Conservation (phyloP, 2,329 filamentous ascomycete species). For the Trichoderma sp. region DNA sequence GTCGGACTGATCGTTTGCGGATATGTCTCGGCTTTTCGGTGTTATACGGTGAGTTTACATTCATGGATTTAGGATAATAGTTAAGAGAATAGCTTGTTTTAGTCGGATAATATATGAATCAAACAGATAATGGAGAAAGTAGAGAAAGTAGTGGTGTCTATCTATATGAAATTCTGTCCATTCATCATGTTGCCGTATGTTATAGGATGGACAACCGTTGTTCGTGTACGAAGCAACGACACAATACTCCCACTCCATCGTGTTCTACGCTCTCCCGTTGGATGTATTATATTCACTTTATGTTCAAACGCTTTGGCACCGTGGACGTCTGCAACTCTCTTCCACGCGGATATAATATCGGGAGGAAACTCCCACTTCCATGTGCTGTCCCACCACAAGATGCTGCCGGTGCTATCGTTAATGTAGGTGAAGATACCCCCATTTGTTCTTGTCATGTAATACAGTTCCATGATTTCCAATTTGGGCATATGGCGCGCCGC, state of each 20-base stretch:
- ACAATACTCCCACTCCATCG: not conserved
- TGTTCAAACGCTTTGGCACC: not conserved
- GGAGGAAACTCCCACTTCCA: not conserved
- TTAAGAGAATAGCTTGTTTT: not conserved
- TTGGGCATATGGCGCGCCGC: not conserved
- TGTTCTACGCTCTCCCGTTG: not conserved
- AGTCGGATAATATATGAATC: not conserved
- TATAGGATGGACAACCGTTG: not conserved
- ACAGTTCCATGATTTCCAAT: not conserved
- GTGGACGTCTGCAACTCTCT: not conserved
- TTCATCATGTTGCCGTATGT: slow-evolving; percentile 4
- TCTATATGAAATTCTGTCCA: not conserved
- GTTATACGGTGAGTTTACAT: not conserved
- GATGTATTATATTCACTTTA: not conserved
- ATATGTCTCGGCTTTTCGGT: slow-evolving; percentile 3
- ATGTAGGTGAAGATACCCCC: not conserved
- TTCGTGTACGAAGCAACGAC: not conserved
- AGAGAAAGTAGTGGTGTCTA: not conserved
- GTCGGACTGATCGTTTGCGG: not conserved
- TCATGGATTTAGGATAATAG: not conserved
- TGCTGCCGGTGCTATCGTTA: not conserved
- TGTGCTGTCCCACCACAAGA: not conserved
- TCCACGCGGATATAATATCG: not conserved
- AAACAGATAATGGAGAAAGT: not conserved
- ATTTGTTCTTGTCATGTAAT: not conserved